phyloP scores from a whole-genome alignment of 192 early-diverging fungal genomes.

The Podila epicladia region DNA sequence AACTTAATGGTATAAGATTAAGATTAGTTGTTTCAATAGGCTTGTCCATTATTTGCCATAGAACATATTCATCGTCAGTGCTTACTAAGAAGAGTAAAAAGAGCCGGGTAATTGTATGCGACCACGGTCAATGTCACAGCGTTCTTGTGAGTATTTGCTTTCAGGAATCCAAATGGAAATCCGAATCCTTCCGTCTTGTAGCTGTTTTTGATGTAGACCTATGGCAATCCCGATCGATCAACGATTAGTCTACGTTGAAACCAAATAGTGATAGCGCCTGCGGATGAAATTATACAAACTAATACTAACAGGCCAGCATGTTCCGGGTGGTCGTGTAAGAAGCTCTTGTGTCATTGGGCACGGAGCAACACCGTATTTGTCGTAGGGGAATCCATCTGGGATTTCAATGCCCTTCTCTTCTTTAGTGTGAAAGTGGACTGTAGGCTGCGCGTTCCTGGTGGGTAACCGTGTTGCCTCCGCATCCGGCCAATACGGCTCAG shows the following conservation, averaged over 20 bases:
- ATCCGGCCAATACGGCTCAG: conserved; percentile 79
- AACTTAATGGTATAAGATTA: not conserved
- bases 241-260: not conserved
- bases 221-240: not conserved
- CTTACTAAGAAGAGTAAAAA: conserved; percentile 74
- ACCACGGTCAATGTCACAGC: conserved; percentile 79
- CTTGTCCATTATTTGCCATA: too few relatives aligned
- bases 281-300: conserved; percentile 30
- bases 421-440: conserved; percentile 62
- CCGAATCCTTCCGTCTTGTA: conserved; percentile 69
- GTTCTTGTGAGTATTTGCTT: conserved; percentile 68
- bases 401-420: conserved; percentile 66
- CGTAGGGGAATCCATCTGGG: conserved; percentile 78
- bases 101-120: conserved; percentile 81
- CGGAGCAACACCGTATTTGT: conserved; percentile 78
- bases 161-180: conserved; percentile 80
- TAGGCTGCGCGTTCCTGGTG: conserved; percentile 70
- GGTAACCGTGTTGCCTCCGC: conserved; percentile 46
- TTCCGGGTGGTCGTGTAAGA: conserved; percentile 57
- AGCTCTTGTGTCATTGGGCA: conserved; percentile 71
- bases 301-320: conserved; percentile 64
- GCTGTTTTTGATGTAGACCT: conserved; percentile 72
- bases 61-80: not conserved
- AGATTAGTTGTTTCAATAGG: too few relatives aligned
- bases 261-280: not conserved